Evolutionary conservation across 2,329 filamentous ascomycete genomes (phyloP), one percentile per base, ranked within the genome.

Genomic region (Aspergillus felis): DNA sequence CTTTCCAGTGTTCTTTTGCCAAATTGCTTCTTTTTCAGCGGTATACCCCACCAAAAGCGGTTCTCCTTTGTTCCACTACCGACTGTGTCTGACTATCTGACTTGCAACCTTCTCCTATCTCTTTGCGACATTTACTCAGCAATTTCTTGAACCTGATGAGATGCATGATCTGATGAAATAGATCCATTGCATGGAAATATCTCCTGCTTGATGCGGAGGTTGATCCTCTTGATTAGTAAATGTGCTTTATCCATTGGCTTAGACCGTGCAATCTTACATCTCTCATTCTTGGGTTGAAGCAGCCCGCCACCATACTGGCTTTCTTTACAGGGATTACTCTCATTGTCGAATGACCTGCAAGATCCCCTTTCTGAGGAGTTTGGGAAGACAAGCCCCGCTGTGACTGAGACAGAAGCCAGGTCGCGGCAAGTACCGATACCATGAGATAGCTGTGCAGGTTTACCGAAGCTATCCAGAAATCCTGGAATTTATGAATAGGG

Each of bases 11-110:
- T 35, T 17, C 46, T 48, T 44, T 49, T 50, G 55, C 47, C 27
- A 53, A 54, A 53, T 52, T 57, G 57, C 51, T 66, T 60, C 67
- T 65, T 67, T 68, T 67, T 60, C 62, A 68, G 65, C 67, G 66
- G 67, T 70, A 67, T 68, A 70, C 68, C 67, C 68, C 65, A 60
- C 55, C 59, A 66, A 66, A 65, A 62, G 60, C 60, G 63, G 54
- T 64, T 64, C 64, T 57, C 51, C 57, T 66, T 56, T 58, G 57
- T 64, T 57, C 10, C 27, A 14, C 24, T 56, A 57, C 57, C 57
- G 53, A 57, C 56, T 62, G 61, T 60, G 55, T 57, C 50, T 57
- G 57, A 57, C 55, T 58, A 60, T 56, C 49, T 55, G 50, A 57
- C 44, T 56, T 56, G 44, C 28, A 46, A 52, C 22, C 44, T 29